A percentile compares a stretch with the other conserved stretches of the same genome.
Evolutionary conservation across 345 rosid species (phyloP).

Genomic region (Acer saccharum): DNA sequence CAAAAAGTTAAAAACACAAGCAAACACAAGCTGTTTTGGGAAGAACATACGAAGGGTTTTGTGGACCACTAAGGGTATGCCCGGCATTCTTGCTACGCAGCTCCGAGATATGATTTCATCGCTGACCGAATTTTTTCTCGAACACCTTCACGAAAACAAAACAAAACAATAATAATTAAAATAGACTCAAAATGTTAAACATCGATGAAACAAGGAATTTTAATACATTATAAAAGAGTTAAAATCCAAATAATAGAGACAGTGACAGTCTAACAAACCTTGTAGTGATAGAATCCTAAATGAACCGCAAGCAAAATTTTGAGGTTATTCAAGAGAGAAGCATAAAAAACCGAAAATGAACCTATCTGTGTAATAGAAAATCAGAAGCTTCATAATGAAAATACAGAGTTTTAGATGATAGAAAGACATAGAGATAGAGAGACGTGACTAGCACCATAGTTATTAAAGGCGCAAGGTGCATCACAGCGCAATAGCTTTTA

Average conservation of each 20-base stretch:
- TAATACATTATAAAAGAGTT: neutral
- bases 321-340: neutral
- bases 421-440: neutral
- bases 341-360: too few species aligned
- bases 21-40: neutral
- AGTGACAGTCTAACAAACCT: neutral
- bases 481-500: too few species aligned
- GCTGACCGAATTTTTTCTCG: slow-evolving; percentile 18
- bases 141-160: neutral
- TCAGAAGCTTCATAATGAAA: neutral
- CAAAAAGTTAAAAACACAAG: neutral
- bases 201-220: neutral
- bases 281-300: neutral
- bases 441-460: neutral
- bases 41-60: slow-evolving; percentile 73
- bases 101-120: slow-evolving; percentile 36
- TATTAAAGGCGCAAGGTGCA: too few species aligned
- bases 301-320: neutral
- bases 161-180: neutral
- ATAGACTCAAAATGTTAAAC: neutral
- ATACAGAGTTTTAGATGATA: neutral
- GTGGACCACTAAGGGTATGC: slow-evolving; percentile 82
- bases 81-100: slow-evolving; percentile 73
- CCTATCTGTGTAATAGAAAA: neutral
- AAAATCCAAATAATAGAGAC: neutral